Evolutionary conservation across 177 flowering plant species (phyloP).

Genomic region (Vitis hybrid): DNA sequence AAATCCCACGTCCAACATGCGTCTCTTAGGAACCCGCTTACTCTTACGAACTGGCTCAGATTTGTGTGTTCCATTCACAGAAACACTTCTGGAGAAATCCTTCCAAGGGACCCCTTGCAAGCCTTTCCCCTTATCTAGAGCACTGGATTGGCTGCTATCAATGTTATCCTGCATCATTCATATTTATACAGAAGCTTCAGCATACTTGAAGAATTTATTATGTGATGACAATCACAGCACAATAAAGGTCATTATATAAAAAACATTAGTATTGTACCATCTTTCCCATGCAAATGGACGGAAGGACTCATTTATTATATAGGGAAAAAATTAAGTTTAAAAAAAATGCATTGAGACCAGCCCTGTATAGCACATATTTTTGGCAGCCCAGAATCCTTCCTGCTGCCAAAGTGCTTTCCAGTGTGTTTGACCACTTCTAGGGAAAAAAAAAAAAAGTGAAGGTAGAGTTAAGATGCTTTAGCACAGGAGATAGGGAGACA

Average conservation of each 20-base stretch:
- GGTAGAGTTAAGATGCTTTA: too few relatives aligned
- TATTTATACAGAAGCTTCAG: neutral
- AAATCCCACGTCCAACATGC: constrained; percentile 20
- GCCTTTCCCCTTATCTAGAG: constrained; percentile 11
- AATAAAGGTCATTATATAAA: neutral
- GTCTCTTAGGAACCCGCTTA: constrained; percentile 28
- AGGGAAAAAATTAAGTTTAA: too few relatives aligned
- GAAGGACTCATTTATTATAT: neutral
- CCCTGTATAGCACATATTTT: too few relatives aligned
- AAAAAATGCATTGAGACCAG: too few relatives aligned
- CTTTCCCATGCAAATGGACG: neutral
- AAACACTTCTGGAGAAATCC: constrained; percentile 1
- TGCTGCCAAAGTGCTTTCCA: too few relatives aligned
- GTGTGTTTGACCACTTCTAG: too few relatives aligned
- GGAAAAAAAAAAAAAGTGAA: too few relatives aligned
- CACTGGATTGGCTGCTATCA: constrained; percentile 10
- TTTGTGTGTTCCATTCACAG: constrained; percentile 4
- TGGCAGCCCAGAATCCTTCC: too few relatives aligned
- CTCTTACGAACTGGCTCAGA: constrained; percentile 25
- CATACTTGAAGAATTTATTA: constrained; percentile 4
- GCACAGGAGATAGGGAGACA: too few relatives aligned
- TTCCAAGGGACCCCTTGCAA: constrained; percentile 8
- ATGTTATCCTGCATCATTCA: constrained; percentile 16
- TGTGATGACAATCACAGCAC: neutral
- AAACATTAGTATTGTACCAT: neutral